Conservation (phyloP, 345 rosid species). For the Limnanthes douglasii region DNA sequence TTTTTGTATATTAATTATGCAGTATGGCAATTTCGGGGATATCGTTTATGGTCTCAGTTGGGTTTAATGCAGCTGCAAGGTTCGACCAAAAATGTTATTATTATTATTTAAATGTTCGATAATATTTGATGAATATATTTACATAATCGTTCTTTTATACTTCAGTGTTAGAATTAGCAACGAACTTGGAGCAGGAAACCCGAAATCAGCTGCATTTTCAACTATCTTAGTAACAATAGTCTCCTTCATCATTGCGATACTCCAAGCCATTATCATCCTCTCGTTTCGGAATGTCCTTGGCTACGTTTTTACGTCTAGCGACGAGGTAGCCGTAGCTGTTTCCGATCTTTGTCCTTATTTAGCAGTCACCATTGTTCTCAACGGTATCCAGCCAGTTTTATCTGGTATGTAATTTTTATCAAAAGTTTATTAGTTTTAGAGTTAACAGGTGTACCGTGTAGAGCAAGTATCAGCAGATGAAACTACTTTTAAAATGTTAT, state of each 20-base stretch:
- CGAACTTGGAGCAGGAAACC: slow-evolving; percentile 65
- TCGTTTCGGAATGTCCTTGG: slow-evolving; percentile 24
- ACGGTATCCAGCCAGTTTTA: slow-evolving; percentile 60
- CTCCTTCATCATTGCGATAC: slow-evolving; percentile 29
- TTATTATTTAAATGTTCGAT: too few relatives aligned
- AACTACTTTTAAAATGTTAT: slow-evolving; percentile 1
- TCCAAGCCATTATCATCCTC: slow-evolving; percentile 14
- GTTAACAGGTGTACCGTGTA: background rate
- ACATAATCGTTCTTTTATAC: too few relatives aligned
- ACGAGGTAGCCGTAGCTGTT: slow-evolving; percentile 40
- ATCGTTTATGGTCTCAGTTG: slow-evolving; percentile 66
- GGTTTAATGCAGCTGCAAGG: slow-evolving; percentile 93
- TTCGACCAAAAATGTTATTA: too few relatives aligned
- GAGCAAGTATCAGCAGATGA: background rate
- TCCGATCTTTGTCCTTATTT: slow-evolving; percentile 54
- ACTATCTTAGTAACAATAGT: slow-evolving; percentile 25
- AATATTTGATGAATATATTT: too few relatives aligned
- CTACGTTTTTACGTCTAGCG: slow-evolving; percentile 45
- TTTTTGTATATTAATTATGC: slow-evolving; percentile 1
- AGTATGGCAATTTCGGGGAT: slow-evolving; percentile 42
- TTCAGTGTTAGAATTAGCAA: slow-evolving; percentile 59
- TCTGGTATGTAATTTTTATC: slow-evolving; percentile 20
- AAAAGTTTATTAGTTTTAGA: background rate
- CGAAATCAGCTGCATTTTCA: slow-evolving; percentile 42
- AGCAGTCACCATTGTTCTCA: slow-evolving; percentile 41